Conservation (phyloP, 345 rosid genomes). For the Crucihimalaya himalaica region DNA sequence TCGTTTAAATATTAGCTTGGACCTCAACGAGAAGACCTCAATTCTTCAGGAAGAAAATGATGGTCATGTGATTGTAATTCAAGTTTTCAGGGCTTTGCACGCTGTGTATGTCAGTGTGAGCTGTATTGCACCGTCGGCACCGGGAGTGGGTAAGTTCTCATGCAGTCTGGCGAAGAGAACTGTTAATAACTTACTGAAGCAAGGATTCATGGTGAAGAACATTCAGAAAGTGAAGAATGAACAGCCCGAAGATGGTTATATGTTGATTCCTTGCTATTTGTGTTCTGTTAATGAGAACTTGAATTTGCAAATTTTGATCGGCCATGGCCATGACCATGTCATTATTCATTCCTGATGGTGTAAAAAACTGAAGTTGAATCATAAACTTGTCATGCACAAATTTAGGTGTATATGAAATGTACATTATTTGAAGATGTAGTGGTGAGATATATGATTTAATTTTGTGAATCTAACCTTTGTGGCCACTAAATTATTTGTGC, state of each 20-base stretch:
- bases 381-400: neutral
- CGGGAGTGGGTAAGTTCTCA: neutral
- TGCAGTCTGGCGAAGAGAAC: neutral
- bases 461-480: neutral
- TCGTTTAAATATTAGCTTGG: slow-evolving; percentile 3
- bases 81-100: slow-evolving; percentile 27
- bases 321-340: neutral
- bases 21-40: neutral
- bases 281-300: neutral
- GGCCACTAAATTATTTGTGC: too few species aligned
- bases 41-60: slow-evolving; percentile 19
- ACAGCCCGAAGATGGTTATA: slow-evolving; percentile 8
- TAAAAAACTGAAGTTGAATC: neutral
- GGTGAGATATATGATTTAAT: neutral
- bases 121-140: slow-evolving; percentile 32
- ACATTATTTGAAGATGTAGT: neutral
- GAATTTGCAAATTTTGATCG: neutral
- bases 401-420: neutral
- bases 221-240: slow-evolving; percentile 20
- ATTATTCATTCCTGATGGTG: neutral
- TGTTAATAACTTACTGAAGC: neutral
- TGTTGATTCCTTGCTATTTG: slow-evolving; percentile 25
- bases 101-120: slow-evolving; percentile 37
- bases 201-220: slow-evolving; percentile 19
- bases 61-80: slow-evolving; percentile 39